These are phyloP conservation scores for Luffa aegyptiaca DNA, from an alignment of 306 rosid species.

Conservation along the genomic window DNA sequence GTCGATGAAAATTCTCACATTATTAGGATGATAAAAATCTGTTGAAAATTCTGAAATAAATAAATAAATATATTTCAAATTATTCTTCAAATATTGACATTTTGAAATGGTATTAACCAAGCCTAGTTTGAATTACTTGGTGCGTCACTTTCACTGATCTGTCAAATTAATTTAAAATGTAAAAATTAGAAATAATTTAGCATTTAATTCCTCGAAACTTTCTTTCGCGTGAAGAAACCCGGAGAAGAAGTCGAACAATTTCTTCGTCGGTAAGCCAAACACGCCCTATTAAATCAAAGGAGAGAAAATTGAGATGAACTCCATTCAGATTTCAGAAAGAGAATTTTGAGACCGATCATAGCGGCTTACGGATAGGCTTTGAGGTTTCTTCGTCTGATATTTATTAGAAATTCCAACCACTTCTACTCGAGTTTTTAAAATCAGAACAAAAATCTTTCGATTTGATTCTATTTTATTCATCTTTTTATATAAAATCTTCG, in stretches of 20 bases:
- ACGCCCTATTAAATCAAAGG: not conserved
- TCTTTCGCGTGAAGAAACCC: conserved; percentile 16
- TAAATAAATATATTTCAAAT: too few species aligned
- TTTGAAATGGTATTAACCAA: not conserved
- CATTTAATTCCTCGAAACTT: not conserved
- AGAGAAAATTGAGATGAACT: not conserved
- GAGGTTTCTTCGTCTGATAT: not conserved
- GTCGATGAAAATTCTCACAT: too few species aligned
- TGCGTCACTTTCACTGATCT: not conserved
- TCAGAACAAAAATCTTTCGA: not conserved
- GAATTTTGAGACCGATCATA: not conserved
- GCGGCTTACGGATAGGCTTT: not conserved
- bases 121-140: not conserved
- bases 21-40: too few species aligned
- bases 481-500: not conserved
- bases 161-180: not conserved
- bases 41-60: too few species aligned
- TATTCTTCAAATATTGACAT: too few species aligned
- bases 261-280: conserved; percentile 42
- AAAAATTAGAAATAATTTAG: not conserved
- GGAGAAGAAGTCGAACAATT: conserved; percentile 15
- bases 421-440: not conserved
- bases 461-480: not conserved
- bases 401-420: not conserved
- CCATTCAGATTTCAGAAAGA: not conserved